Evolutionary conservation across 2,329 filamentous ascomycete genomes (phyloP).

Genomic region (Ceratocystis variospora): DNA sequence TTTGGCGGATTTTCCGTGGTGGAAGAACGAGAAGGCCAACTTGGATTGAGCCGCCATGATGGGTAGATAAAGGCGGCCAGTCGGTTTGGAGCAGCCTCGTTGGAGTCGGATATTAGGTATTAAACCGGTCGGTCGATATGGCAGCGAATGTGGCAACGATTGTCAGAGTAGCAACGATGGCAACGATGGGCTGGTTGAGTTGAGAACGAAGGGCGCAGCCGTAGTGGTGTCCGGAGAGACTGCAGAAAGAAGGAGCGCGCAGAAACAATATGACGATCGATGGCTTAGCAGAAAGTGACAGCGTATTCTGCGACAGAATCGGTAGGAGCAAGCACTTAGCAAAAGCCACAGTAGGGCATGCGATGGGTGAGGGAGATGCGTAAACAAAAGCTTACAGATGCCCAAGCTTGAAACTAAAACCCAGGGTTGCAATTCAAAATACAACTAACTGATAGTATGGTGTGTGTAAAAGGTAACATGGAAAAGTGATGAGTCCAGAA

Average conservation of each 20-base stretch:
- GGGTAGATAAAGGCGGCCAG: not conserved
- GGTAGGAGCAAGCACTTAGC: not conserved
- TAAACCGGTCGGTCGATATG: not conserved
- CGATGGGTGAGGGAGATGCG: not conserved
- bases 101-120: not conserved
- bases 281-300: not conserved
- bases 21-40: slow-evolving; percentile 34
- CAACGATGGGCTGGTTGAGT: not conserved
- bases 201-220: not conserved
- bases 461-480: not conserved
- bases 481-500: not conserved
- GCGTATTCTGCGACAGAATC: not conserved
- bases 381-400: not conserved
- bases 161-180: not conserved
- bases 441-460: not conserved
- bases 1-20: slow-evolving; percentile 45
- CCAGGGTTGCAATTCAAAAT: not conserved
- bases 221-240: not conserved
- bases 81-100: not conserved
- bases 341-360: not conserved
- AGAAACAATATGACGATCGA: not conserved
- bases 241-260: not conserved
- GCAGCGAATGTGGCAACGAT: not conserved
- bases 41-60: slow-evolving; percentile 66
- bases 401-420: not conserved